A percentile compares a stretch with the other conserved stretches of the same genome.
Evolutionary conservation across 176 grass and related monocot species (phyloP).

Genomic region (Avena eriantha): DNA sequence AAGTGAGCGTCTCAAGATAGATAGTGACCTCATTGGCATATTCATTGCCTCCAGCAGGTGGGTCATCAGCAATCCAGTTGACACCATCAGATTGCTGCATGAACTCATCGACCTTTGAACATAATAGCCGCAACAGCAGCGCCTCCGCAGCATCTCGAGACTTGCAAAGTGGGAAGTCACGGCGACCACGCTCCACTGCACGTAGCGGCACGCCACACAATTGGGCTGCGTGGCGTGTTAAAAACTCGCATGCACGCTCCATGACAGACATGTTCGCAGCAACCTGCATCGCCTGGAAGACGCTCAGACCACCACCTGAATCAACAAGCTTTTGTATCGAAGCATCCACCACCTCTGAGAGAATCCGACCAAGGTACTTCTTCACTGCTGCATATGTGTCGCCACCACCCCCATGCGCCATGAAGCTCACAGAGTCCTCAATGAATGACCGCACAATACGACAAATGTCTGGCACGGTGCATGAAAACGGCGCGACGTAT

Average conservation of each 20-base stretch:
- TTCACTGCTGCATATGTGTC: conserved; percentile 83
- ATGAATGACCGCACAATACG: conserved; percentile 96
- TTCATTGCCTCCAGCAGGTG: conserved; percentile 75
- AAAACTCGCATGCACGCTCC: conserved; percentile 97
- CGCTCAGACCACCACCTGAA: conserved; percentile 68
- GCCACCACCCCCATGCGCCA: conserved; percentile 90
- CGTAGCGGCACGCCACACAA: conserved; percentile 80
- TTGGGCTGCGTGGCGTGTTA: conserved; percentile 86
- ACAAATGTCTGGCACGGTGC: conserved; percentile 88
- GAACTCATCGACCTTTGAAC: conserved; percentile 80
- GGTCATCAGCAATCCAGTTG: conserved; percentile 89
- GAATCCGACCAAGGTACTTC: conserved; percentile 92
- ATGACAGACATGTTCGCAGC: conserved; percentile 92
- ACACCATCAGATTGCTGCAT: conserved; percentile 73
- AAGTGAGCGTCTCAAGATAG: conserved; percentile 86
- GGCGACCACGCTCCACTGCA: conserved; percentile 69
- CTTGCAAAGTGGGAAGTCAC: conserved; percentile 77
- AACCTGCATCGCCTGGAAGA: conserved; percentile 95
- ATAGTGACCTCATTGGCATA: conserved; percentile 93
- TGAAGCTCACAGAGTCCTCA: conserved; percentile 96
- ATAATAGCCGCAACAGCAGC: conserved; percentile 66
- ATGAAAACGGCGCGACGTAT: conserved; percentile 87
- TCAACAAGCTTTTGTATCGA: conserved; percentile 75
- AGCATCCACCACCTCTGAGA: conserved; percentile 70
- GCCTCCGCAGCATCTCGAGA: conserved; percentile 79